phyloP scores from a whole-genome alignment of 2,329 filamentous ascomycete genomes.

The Plenodomus lindquistii region DNA sequence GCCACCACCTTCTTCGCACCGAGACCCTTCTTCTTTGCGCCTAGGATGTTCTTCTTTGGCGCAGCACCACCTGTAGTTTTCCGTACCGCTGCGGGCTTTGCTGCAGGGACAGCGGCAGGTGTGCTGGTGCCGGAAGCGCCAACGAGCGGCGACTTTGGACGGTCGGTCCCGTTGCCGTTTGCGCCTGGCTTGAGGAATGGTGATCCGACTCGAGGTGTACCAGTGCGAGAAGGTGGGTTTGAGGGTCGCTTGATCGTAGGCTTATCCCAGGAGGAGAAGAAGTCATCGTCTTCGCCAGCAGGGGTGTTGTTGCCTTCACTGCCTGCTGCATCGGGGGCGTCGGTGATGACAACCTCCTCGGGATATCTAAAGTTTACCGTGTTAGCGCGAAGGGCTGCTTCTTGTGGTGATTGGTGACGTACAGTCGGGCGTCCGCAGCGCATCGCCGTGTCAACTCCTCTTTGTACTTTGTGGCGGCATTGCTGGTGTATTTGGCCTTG shows the following conservation, averaged over 20 bases:
- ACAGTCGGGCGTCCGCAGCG: constrained; percentile 83
- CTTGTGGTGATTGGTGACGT: constrained; percentile 47
- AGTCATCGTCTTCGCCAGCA: constrained; percentile 87
- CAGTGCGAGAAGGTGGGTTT: constrained; percentile 86
- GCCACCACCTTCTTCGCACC: constrained; percentile 77
- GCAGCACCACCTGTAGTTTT: constrained; percentile 68
- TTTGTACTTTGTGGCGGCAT: constrained; percentile 95
- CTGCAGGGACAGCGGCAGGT: constrained; percentile 48
- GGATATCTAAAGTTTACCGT: constrained; percentile 66
- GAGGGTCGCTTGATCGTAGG: constrained; percentile 95
- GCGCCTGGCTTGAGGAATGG: constrained; percentile 78
- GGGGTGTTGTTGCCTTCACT: constrained; percentile 73
- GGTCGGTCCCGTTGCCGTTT: constrained; percentile 65
- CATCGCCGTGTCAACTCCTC: constrained; percentile 89
- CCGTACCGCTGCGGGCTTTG: constrained; percentile 78
- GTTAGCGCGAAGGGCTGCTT: constrained; percentile 6
- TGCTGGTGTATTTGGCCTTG: constrained; percentile 95
- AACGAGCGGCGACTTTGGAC: constrained; percentile 79
- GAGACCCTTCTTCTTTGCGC: constrained; percentile 67
- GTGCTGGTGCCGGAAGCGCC: constrained; percentile 54
- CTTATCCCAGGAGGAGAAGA: constrained; percentile 99
- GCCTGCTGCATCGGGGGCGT: constrained; percentile 60
- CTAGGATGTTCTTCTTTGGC: constrained; percentile 84
- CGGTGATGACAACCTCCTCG: constrained; percentile 81
- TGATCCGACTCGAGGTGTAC: constrained; percentile 82